Percentiles rank a stretch among this genome's conserved stretches.
Evolutionary conservation across 345 rosid genomes (phyloP).

Genomic region (Citrus medica): DNA sequence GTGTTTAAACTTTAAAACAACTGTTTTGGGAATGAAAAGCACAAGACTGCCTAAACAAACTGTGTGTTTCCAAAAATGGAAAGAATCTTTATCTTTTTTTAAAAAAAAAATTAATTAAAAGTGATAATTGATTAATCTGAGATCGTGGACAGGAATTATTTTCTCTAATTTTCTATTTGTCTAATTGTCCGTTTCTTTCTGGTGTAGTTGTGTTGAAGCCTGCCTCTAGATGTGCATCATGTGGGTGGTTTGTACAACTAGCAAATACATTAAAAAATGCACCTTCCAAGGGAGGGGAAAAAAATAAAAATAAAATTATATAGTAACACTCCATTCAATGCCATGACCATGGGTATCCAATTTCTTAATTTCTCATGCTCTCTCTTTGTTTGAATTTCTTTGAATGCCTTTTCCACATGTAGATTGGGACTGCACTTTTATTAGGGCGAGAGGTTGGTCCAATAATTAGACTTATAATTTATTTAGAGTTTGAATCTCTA

Average conservation of each 20-base stretch:
- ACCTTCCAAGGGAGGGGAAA: neutral
- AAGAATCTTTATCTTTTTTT: conserved; percentile 12
- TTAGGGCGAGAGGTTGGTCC: neutral
- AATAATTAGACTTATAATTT: no score
- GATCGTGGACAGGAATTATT: neutral
- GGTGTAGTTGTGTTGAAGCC: neutral
- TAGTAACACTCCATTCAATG: neutral
- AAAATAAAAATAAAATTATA: neutral
- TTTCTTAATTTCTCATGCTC: neutral
- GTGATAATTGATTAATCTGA: conserved; percentile 2
- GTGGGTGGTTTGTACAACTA: conserved; percentile 13
- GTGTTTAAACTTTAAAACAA: neutral
- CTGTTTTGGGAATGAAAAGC: conserved; percentile 18
- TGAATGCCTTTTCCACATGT: no score
- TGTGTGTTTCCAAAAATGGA: conserved; percentile 24
- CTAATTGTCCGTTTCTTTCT: neutral
- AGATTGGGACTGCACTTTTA: neutral
- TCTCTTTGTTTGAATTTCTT: no score
- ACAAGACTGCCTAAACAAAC: conserved; percentile 20
- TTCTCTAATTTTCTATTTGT: neutral
- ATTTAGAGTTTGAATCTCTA: no score
- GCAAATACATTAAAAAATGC: neutral
- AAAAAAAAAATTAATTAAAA: neutral
- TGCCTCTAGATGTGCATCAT: neutral
- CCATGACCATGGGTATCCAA: neutral